A percentile compares a stretch with the other conserved stretches of the same genome.
Evolutionary conservation across 306 rosid genomes (phyloP).

Genomic region (Quercus variabilis): DNA sequence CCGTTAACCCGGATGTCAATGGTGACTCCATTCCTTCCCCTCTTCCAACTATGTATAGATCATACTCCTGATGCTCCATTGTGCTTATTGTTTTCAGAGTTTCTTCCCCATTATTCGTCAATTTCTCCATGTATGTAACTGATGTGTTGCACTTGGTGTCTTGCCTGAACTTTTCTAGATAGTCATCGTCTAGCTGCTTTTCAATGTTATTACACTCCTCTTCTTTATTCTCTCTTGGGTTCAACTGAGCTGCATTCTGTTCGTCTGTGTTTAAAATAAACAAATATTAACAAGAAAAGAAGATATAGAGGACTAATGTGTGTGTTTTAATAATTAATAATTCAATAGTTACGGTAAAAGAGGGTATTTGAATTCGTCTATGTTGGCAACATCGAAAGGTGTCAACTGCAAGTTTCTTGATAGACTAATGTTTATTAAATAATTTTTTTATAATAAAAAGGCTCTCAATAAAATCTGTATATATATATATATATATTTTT

Average conservation of each 20-base stretch:
- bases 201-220: neutral
- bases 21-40: constrained; percentile 22
- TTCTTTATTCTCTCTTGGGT: neutral
- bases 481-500: too few species aligned
- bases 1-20: constrained; percentile 18
- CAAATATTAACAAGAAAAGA: too few species aligned
- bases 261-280: too few species aligned
- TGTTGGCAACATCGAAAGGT: too few species aligned
- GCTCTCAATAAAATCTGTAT: too few species aligned
- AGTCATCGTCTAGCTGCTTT: constrained; percentile 22
- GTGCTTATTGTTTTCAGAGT: constrained; percentile 17
- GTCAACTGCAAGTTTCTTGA: too few species aligned
- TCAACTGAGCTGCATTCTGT: neutral
- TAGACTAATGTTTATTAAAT: too few species aligned
- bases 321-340: too few species aligned
- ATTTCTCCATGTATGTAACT: constrained; percentile 12
- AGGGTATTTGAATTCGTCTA: too few species aligned
- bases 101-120: constrained; percentile 34
- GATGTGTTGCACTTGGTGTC: constrained; percentile 14
- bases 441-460: too few species aligned
- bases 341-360: too few species aligned
- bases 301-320: too few species aligned
- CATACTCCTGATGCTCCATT: constrained; percentile 14
- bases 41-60: constrained; percentile 31
- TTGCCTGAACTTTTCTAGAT: constrained; percentile 14